Percentiles rank a stretch among this genome's conserved stretches.
Evolutionary conservation across 1,284 basidiomycete genomes (phyloP).

Genomic region (Inonotus obliquus): DNA sequence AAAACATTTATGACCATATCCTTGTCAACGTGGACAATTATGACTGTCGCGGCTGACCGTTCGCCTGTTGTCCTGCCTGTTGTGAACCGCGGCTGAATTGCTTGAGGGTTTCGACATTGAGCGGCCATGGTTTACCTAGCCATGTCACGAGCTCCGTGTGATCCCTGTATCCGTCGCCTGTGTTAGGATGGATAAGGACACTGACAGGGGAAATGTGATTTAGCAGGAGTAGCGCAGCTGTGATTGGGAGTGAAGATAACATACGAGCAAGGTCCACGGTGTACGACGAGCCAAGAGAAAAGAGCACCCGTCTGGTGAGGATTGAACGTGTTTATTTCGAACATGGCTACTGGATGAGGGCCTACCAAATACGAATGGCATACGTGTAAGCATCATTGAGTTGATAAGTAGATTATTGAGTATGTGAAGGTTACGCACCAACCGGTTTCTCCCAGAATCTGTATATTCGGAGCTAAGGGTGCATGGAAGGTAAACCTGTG

Average conservation of each 20-base stretch:
- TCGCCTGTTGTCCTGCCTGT: not conserved
- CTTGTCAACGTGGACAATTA: not conserved
- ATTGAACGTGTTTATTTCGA: conserved; percentile 63
- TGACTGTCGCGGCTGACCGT: not conserved
- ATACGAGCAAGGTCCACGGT: conserved; percentile 64
- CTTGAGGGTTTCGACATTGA: conserved; percentile 35
- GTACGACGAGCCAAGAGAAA: conserved; percentile 59
- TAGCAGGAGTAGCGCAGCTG: not conserved
- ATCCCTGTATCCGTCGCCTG: conserved; percentile 50
- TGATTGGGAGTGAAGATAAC: conserved; percentile 29
- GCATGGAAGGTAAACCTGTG: not conserved
- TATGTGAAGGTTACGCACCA: conserved; percentile 33
- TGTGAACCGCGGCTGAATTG: not conserved
- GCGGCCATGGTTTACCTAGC: conserved; percentile 62
- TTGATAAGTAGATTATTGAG: not conserved
- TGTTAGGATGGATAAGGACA: conserved; percentile 73
- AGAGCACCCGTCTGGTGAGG: conserved; percentile 62
- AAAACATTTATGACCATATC: not conserved
- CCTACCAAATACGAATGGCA: conserved; percentile 29
- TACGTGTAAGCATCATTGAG: not conserved
- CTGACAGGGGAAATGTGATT: conserved; percentile 30
- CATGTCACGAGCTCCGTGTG: conserved; percentile 63
- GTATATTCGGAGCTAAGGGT: conserved; percentile 59
- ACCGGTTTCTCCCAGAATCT: conserved; percentile 60
- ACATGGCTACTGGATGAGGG: conserved; percentile 64